Percentiles rank a stretch among this genome's conserved stretches.
Conservation (phyloP, 192 early-diverging fungal species). For the Anaeromyces robustus region DNA sequence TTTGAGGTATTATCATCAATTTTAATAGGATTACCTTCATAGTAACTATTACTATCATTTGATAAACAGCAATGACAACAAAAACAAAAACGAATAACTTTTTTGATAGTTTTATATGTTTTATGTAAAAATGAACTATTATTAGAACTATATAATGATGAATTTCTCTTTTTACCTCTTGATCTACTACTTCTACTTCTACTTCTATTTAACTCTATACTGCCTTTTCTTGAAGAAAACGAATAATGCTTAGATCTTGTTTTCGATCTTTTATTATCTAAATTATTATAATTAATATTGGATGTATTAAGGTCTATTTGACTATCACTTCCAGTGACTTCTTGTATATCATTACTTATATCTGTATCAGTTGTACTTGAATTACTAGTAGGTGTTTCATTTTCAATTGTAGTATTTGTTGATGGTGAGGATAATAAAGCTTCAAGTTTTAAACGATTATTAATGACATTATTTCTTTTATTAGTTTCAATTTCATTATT, state of each 20-base stretch:
- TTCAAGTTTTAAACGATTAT: neutral
- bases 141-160: neutral
- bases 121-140: neutral
- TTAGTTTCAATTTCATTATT: neutral
- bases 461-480: neutral
- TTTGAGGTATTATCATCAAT: neutral
- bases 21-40: neutral
- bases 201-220: too few species aligned
- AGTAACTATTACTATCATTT: neutral
- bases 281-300: neutral
- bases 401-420: neutral
- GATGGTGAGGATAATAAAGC: neutral
- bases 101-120: neutral
- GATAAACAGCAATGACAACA: neutral
- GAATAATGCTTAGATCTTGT: neutral
- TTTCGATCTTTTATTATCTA: neutral
- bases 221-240: neutral
- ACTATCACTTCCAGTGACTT: neutral
- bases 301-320: neutral
- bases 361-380: neutral
- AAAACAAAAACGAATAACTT: neutral
- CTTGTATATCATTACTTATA: neutral
- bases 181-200: too few species aligned
- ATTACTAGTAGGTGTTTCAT: neutral
- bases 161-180: neutral